Percentiles rank a stretch among this genome's conserved stretches.
phyloP scores from a whole-genome alignment of 345 rosid genomes.

The Brassica cretica region DNA sequence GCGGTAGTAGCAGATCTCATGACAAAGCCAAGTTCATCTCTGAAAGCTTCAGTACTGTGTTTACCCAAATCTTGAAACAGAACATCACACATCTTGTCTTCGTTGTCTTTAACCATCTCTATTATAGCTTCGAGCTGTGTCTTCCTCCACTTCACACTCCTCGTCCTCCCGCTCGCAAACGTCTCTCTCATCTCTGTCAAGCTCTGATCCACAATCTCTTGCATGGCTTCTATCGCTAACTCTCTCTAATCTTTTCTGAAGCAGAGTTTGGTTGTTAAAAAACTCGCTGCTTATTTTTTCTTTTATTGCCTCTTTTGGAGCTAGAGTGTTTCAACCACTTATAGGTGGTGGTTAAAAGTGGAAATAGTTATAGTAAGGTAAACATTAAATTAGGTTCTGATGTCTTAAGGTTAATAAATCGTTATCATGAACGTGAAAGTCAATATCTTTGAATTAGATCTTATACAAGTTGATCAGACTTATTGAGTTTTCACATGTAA shows the following conservation, averaged over 20 bases:
- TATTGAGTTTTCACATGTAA: neutral
- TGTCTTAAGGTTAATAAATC: constrained; percentile 1
- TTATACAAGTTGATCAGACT: neutral
- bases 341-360: constrained; percentile 24
- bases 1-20: constrained; percentile 56
- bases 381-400: constrained; percentile 7
- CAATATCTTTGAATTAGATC: constrained; percentile 27
- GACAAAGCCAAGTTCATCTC: constrained; percentile 77
- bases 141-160: constrained; percentile 72
- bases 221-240: constrained; percentile 26
- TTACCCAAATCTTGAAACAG: constrained; percentile 82
- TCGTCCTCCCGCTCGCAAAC: constrained; percentile 58
- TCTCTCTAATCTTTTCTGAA: neutral
- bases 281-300: neutral
- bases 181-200: constrained; percentile 59
- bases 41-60: constrained; percentile 67
- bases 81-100: constrained; percentile 48
- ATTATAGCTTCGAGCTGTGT: constrained; percentile 58
- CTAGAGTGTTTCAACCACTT: constrained; percentile 20
- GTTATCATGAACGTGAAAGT: constrained; percentile 18
- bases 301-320: constrained; percentile 15
- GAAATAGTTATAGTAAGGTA: constrained; percentile 19
- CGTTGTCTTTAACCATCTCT: constrained; percentile 60
- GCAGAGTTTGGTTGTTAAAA: neutral
- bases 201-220: constrained; percentile 42